phyloP scores from a whole-genome alignment of 768 basidiomycete species.

The Clavulina sp. region DNA sequence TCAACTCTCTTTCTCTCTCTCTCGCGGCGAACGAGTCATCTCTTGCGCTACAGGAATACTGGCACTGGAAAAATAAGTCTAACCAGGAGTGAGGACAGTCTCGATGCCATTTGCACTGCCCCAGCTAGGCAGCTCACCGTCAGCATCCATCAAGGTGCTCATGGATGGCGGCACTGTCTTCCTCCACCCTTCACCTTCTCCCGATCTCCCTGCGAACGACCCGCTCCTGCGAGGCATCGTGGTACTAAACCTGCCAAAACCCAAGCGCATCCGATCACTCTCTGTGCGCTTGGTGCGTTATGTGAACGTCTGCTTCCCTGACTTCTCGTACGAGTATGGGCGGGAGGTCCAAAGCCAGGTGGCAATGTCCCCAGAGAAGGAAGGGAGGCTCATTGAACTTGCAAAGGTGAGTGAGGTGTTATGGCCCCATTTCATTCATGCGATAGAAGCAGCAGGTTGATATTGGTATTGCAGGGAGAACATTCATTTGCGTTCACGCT shows the following conservation, averaged over 20 bases:
- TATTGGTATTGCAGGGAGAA: background rate
- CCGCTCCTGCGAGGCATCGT: background rate
- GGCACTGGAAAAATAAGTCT: too few species aligned
- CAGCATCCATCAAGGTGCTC: background rate
- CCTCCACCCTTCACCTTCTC: background rate
- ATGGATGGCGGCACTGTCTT: background rate
- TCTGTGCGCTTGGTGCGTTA: background rate
- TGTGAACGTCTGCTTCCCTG: background rate
- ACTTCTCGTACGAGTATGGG: too few species aligned
- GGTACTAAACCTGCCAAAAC: background rate
- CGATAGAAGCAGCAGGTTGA: too few species aligned
- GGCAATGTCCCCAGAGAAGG: background rate
- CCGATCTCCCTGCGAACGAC: background rate
- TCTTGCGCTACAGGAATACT: too few species aligned
- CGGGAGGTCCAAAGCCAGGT: background rate
- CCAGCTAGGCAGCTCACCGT: too few species aligned
- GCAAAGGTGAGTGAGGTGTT: background rate
- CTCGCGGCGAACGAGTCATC: too few species aligned
- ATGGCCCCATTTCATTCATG: too few species aligned
- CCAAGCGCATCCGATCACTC: conserved; percentile 1
- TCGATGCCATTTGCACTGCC: too few species aligned
- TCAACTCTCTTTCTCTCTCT: too few species aligned
- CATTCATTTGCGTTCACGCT: conserved; percentile 9
- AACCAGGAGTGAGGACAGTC: too few species aligned
- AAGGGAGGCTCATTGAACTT: background rate